Percentiles rank a stretch among this genome's conserved stretches.
Conservation (phyloP, 2,329 filamentous ascomycete genomes). For the Botrytis galanthina region DNA sequence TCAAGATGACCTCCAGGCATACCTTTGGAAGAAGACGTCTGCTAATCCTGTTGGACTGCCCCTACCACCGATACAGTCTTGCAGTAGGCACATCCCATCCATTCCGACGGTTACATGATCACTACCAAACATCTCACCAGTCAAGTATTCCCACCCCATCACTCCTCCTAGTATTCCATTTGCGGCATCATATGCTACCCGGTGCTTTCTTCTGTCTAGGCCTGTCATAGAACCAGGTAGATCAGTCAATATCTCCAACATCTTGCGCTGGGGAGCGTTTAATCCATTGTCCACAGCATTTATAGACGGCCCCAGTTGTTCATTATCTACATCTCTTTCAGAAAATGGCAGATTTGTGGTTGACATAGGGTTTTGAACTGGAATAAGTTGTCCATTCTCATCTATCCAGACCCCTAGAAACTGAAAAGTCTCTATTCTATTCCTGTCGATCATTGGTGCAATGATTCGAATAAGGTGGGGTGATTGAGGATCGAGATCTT, state of each 20-base stretch:
- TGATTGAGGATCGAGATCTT: constrained; percentile 23
- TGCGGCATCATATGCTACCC: constrained; percentile 17
- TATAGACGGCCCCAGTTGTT: neutral
- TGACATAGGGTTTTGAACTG: constrained; percentile 5
- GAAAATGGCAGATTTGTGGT: neutral
- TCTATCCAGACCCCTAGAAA: constrained; percentile 34
- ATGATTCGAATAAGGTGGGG: constrained; percentile 32
- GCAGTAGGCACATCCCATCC: constrained; percentile 40
- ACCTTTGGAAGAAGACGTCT: constrained; percentile 36
- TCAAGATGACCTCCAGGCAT: constrained; percentile 27
- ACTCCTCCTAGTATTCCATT: constrained; percentile 30
- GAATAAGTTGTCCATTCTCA: constrained; percentile 27
- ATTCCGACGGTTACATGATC: constrained; percentile 39
- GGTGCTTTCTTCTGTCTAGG: constrained; percentile 19
- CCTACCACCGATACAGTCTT: constrained; percentile 38
- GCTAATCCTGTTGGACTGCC: constrained; percentile 33
- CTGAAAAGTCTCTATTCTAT: constrained; percentile 29
- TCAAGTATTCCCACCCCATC: constrained; percentile 40
- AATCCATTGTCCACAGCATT: neutral
- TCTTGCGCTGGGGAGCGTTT: constrained; percentile 23
- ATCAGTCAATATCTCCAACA: constrained; percentile 39
- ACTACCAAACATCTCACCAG: constrained; percentile 41
- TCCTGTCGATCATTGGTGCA: constrained; percentile 30
- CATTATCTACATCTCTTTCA: neutral
- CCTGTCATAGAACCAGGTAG: constrained; percentile 31